Conservation (phyloP, 352 stramenopile genomes). For the Pythium utonaiense region DNA sequence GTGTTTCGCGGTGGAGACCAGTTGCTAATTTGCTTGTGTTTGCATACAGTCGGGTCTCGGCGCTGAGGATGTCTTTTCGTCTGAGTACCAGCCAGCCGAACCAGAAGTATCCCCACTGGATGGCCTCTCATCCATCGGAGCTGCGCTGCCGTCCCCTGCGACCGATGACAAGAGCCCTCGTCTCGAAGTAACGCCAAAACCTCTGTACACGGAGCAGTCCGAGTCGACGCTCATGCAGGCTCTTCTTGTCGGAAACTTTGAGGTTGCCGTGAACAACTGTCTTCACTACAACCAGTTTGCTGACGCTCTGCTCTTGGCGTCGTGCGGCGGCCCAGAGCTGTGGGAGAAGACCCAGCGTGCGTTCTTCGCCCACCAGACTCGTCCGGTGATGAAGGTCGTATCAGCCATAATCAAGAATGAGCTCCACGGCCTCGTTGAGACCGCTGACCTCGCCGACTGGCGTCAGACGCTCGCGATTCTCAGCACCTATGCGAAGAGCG, state of each 20-base stretch:
- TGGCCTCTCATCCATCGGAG: constrained; percentile 37
- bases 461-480: constrained; percentile 97
- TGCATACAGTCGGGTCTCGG: constrained; percentile 41
- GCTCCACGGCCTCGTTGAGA: constrained; percentile 75
- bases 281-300: constrained; percentile 94
- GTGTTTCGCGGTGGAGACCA: background rate
- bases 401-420: constrained; percentile 95
- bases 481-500: constrained; percentile 96
- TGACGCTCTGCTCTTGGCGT: constrained; percentile 93
- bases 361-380: constrained; percentile 91
- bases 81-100: constrained; percentile 39
- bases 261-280: constrained; percentile 96
- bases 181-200: constrained; percentile 52
- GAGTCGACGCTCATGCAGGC: constrained; percentile 93
- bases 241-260: constrained; percentile 97
- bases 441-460: constrained; percentile 93
- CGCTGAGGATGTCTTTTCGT: constrained; percentile 76
- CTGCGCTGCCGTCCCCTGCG: constrained; percentile 32
- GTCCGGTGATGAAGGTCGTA: constrained; percentile 95
- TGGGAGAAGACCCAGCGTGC: constrained; percentile 94
- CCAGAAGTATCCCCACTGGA: constrained; percentile 11
- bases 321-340: constrained; percentile 92
- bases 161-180: constrained; percentile 76
- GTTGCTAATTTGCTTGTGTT: background rate
- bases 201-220: constrained; percentile 86